Evolutionary conservation across 257 asterid species (phyloP), one percentile per base, ranked within the genome.

Genomic region (Lantana camara): DNA sequence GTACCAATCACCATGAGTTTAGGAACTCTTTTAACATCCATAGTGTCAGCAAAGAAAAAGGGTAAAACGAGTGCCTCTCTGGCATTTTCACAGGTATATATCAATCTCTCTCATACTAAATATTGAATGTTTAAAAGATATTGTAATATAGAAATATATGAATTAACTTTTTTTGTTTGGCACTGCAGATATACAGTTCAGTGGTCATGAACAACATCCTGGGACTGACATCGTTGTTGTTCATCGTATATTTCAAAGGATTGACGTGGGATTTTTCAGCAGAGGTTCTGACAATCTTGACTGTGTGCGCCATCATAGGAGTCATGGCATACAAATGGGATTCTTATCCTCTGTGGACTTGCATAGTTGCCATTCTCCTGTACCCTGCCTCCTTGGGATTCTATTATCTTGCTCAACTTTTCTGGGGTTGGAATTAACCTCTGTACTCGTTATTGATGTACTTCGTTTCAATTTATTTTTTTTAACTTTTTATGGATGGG

Each of bases 81-180:
- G 80, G 83, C 89, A 71, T 81, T 86, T 68, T 86, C 95, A 16
- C 91, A 86, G 95, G 91, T 86, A 63, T 4, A 35, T 27, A n/a
- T n/a, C n/a, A n/a, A 60, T 62, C 35, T 0, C 51, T 22, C 53
- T n/a, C n/a, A n/a, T n/a, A n/a, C n/a, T n/a, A n/a, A n/a, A n/a
- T n/a, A n/a, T n/a, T n/a, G n/a, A n/a, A n/a, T 16, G 37, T 50
- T 50, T 20, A n/a, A n/a, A n/a, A n/a, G n/a, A n/a, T n/a, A n/a
- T n/a, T n/a, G n/a, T n/a, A n/a, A n/a, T n/a, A n/a, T n/a, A n/a
- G n/a, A n/a, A n/a, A n/a, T n/a, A n/a, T n/a, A n/a, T n/a, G n/a
- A n/a, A n/a, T 48, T 21, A 40, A n/a, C n/a, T n/a, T n/a, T n/a
- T n/a, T n/a, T n/a, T n/a, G n/a, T 44, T 42, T n/a, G 32, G 2